These are phyloP conservation scores for Colletotrichum tofieldiae DNA, from an alignment of 2,329 filamentous ascomycete genomes.

Conservation along the genomic window DNA sequence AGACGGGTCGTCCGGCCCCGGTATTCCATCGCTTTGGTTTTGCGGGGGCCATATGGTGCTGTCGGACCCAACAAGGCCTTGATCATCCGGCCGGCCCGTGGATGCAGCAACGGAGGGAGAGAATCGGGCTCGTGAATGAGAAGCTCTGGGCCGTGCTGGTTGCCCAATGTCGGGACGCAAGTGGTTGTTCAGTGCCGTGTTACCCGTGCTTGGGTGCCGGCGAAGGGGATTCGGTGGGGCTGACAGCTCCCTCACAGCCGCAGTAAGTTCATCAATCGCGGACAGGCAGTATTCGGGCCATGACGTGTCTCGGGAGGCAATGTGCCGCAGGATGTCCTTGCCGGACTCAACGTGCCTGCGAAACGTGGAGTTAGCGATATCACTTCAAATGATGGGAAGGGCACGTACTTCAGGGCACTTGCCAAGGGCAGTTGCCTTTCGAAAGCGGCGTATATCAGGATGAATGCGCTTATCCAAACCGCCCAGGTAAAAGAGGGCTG, in stretches of 20 bases:
- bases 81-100: slow-evolving; percentile 16
- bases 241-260: slow-evolving; percentile 48
- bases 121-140: slow-evolving; percentile 17
- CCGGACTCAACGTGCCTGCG: slow-evolving; percentile 50
- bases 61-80: neutral
- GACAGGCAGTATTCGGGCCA: slow-evolving; percentile 54
- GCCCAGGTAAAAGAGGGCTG: slow-evolving; percentile 70
- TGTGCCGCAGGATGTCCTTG: slow-evolving; percentile 48
- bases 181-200: neutral
- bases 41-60: slow-evolving; percentile 15
- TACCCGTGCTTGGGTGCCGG: neutral
- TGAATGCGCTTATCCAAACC: slow-evolving; percentile 68
- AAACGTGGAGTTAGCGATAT: neutral
- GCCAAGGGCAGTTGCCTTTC: slow-evolving; percentile 58
- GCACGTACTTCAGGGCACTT: slow-evolving; percentile 57
- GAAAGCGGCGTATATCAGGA: slow-evolving; percentile 65
- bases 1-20: neutral
- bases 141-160: neutral
- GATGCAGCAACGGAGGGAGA: slow-evolving; percentile 26
- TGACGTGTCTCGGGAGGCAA: slow-evolving; percentile 50
- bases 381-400: rapidly evolving
- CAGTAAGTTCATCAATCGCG: slow-evolving; percentile 52
- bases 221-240: neutral
- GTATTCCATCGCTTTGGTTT: neutral
- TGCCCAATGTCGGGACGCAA: neutral